phyloP scores from a whole-genome alignment of 2,329 filamentous ascomycete genomes.

The Biscogniauxia mediterranea region DNA sequence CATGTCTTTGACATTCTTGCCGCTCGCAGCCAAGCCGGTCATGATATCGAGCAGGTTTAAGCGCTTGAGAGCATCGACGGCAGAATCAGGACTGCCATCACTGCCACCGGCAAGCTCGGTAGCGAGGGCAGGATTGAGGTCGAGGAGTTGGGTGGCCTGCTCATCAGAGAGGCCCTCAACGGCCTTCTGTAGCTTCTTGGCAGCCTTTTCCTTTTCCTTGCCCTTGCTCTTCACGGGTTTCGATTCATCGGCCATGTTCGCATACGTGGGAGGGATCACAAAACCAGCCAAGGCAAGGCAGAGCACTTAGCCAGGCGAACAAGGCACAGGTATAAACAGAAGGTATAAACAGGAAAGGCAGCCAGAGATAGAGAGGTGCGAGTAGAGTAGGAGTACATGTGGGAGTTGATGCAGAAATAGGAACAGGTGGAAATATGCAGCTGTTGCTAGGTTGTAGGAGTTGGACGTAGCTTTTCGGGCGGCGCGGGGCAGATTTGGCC shows the following conservation, averaged over 20 bases:
- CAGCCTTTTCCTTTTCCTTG: constrained; percentile 45
- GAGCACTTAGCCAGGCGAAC: not conserved
- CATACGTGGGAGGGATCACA: constrained; percentile 2
- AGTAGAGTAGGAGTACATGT: not conserved
- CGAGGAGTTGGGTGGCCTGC: constrained; percentile 64
- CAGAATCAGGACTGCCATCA: constrained; percentile 30
- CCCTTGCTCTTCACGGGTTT: constrained; percentile 55
- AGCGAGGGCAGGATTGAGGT: constrained; percentile 70
- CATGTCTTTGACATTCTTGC: constrained; percentile 95
- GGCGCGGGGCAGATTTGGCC: not conserved
- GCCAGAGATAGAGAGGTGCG: not conserved
- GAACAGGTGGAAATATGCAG: not conserved
- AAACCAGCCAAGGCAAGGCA: not conserved
- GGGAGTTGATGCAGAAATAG: not conserved
- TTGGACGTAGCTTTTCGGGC: not conserved
- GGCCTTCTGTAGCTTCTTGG: constrained; percentile 55
- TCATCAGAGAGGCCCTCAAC: constrained; percentile 53
- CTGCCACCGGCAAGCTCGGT: constrained; percentile 50
- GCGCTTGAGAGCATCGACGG: constrained; percentile 56
- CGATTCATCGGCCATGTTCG: constrained; percentile 53
- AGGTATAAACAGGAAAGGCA: not conserved
- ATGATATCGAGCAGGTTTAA: constrained; percentile 70
- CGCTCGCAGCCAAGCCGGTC: constrained; percentile 71
- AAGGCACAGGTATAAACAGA: not conserved
- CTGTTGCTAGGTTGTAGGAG: not conserved